Base-by-base conservation (phyloP, 495 filamentous ascomycete species). In the Staphylotrichum tortipilum region DNA sequence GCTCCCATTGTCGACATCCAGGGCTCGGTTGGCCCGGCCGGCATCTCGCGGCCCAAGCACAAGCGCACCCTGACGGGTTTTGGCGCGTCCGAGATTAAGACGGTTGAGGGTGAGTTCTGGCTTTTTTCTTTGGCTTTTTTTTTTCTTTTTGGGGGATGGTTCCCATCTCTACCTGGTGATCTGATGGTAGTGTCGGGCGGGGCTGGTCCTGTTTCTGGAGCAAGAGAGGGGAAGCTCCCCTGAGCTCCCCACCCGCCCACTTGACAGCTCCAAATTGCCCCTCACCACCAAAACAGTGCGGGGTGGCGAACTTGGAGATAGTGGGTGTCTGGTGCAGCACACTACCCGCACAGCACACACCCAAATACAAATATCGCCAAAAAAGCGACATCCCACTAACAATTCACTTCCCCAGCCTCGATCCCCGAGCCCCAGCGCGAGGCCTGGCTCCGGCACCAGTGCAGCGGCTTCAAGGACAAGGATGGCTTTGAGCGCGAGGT, bases 51-150 rank as follows among this genome's bases (percentile, higher is more conserved):
- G 47, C 92, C 92, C 17, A 97, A 97, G 71, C 92, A 98, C 72
- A 94, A 86, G 74, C 80, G 92, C 43, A 96, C 90, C 14, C 83
- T 84, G 55, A 98, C 92, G 4, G 92, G 92, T 9, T 90, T 95
- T 61, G 89, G 90, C 22, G 77, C 88, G 21, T 70, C 76, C 3
- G 91, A 97, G 58, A 97, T 95, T 73, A 96, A 95, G 76, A 82
- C 64, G 58, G 88, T 96, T 35, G 92, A 97, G 70, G 88, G 75
- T 78, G 65, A 23, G 3, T 36, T 18, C 17, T 11, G 35, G 7
- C 24, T 17, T 5, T 3, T 11, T 26, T 17, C 10, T 31, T 28
- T 17, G 38, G 23, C 6, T 36, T 18, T 11, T 11, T 46, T 6
- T 35, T 17, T 5, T 3, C 6, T 26, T 17, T 17, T 31, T 28